Percentiles rank a stretch among this genome's conserved stretches.
These are phyloP conservation scores for Talaromyces rugulosus DNA, from an alignment of 2,329 filamentous ascomycete species.

Conservation along the genomic window DNA sequence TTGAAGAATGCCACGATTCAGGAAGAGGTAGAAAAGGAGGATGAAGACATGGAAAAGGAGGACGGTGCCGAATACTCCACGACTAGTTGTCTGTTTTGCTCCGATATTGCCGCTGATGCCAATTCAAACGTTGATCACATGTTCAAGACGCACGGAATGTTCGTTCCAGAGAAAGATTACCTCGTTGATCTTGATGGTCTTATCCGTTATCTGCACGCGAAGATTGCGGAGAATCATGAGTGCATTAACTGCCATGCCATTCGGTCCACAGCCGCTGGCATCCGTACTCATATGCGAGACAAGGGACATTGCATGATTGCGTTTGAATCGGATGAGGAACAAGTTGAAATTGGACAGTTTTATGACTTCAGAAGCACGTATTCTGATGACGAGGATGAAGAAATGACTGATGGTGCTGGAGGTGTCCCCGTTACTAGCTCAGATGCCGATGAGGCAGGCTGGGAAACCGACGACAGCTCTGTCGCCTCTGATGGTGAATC, in stretches of 20 bases:
- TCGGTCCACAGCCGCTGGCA: slow-evolving; percentile 71
- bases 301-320: slow-evolving; percentile 96
- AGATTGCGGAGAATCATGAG: slow-evolving; percentile 73
- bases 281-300: slow-evolving; percentile 96
- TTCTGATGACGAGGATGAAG: slow-evolving; percentile 67
- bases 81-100: slow-evolving; percentile 81
- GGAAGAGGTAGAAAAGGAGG: slow-evolving; percentile 42
- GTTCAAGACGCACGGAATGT: slow-evolving; percentile 90
- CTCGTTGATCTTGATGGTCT: slow-evolving; percentile 79
- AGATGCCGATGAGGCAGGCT: slow-evolving; percentile 66
- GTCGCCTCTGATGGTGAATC: slow-evolving; percentile 74
- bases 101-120: slow-evolving; percentile 71
- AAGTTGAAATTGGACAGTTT: slow-evolving; percentile 90
- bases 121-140: slow-evolving; percentile 81
- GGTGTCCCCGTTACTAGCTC: slow-evolving; percentile 48
- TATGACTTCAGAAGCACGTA: slow-evolving; percentile 98
- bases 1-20: slow-evolving; percentile 63
- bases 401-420: slow-evolving; percentile 53
- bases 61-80: slow-evolving; percentile 43
- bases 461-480: slow-evolving; percentile 94
- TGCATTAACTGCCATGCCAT: slow-evolving; percentile 85
- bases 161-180: slow-evolving; percentile 85
- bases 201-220: slow-evolving; percentile 70
- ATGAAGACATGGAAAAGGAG: slow-evolving; percentile 30
- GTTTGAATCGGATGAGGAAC: slow-evolving; percentile 81